Evolutionary conservation across 495 filamentous ascomycete species (phyloP).

Genomic region (Annulohypoxylon maeteangense): DNA sequence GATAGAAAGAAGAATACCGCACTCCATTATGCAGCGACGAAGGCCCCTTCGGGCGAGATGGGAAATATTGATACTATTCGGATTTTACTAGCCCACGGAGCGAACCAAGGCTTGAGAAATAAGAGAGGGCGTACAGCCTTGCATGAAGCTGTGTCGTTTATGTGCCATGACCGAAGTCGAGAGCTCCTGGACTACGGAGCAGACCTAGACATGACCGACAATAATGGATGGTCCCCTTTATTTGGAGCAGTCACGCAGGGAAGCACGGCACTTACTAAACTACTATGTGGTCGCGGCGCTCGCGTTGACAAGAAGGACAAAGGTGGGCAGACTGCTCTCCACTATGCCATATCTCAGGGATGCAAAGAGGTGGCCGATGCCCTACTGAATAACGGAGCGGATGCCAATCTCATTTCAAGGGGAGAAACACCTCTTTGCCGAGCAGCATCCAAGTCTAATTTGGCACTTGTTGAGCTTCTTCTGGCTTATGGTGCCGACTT

Average conservation of each 20-base stretch:
- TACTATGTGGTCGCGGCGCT: slow-evolving; percentile 45
- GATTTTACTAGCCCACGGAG: slow-evolving; percentile 41
- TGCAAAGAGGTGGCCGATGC: slow-evolving; percentile 36
- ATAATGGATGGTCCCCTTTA: slow-evolving; percentile 36
- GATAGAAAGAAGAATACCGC: slow-evolving; percentile 44
- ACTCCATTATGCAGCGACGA: slow-evolving; percentile 45
- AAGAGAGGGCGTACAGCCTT: slow-evolving; percentile 42
- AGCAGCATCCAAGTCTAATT: slow-evolving; percentile 35
- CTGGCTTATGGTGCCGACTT: slow-evolving; percentile 19
- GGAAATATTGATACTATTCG: slow-evolving; percentile 36
- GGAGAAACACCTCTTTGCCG: slow-evolving; percentile 38
- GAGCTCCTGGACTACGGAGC: slow-evolving; percentile 47
- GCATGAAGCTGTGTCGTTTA: slow-evolving; percentile 38
- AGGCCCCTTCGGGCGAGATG: slow-evolving; percentile 37
- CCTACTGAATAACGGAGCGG: slow-evolving; percentile 41
- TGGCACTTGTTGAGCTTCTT: slow-evolving; percentile 26
- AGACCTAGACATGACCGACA: slow-evolving; percentile 35
- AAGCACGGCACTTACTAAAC: slow-evolving; percentile 30
- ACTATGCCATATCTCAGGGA: slow-evolving; percentile 43
- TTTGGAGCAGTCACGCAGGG: slow-evolving; percentile 43
- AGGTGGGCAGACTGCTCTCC: slow-evolving; percentile 40
- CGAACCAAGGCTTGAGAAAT: slow-evolving; percentile 35
- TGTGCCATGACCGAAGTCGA: slow-evolving; percentile 23
- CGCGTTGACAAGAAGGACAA: slow-evolving; percentile 36
- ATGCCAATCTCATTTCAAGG: slow-evolving; percentile 36